phyloP scores from a whole-genome alignment of 2,329 filamentous ascomycete genomes.

The Aspergillus sp. region DNA sequence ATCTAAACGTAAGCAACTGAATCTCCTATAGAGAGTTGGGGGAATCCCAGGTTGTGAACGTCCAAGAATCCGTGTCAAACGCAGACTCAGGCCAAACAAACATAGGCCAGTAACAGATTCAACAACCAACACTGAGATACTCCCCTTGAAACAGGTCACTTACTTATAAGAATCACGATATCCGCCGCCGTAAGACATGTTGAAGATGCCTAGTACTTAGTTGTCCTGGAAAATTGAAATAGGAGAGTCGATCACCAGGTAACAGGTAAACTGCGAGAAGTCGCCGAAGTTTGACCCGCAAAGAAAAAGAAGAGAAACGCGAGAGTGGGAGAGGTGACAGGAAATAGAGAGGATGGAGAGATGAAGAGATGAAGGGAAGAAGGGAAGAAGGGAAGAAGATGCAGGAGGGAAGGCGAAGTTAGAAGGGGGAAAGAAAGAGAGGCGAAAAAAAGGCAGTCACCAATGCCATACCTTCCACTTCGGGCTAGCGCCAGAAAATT shows the following conservation, averaged over 20 bases:
- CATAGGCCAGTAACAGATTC: background rate
- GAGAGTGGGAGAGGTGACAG: constrained; percentile 14
- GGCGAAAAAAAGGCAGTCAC: constrained; percentile 6
- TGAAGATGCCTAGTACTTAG: constrained; percentile 22
- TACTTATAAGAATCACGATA: constrained; percentile 47
- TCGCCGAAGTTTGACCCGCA: constrained; percentile 4
- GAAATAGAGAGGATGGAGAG: constrained; percentile 11
- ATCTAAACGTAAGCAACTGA: constrained; percentile 12
- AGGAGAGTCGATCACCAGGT: background rate
- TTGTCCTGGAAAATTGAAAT: constrained; percentile 2
- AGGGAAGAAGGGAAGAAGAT: constrained; percentile 19
- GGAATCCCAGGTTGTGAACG: constrained; percentile 1
- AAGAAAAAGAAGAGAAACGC: constrained; percentile 11
- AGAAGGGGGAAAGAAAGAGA: constrained; percentile 16
- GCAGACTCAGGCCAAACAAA: background rate
- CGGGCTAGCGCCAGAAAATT: constrained; percentile 13
- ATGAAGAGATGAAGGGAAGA: constrained; percentile 18
- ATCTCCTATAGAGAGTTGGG: background rate
- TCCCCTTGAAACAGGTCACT: constrained; percentile 7
- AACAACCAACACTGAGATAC: background rate
- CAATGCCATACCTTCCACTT: constrained; percentile 18
- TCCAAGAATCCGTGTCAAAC: background rate
- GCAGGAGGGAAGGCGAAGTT: constrained; percentile 12
- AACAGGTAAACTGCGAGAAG: constrained; percentile 8
- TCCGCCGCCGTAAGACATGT: constrained; percentile 59